These are phyloP conservation scores for Penicillium riverlandense DNA, from an alignment of 495 filamentous ascomycete genomes.

Conservation along the genomic window DNA sequence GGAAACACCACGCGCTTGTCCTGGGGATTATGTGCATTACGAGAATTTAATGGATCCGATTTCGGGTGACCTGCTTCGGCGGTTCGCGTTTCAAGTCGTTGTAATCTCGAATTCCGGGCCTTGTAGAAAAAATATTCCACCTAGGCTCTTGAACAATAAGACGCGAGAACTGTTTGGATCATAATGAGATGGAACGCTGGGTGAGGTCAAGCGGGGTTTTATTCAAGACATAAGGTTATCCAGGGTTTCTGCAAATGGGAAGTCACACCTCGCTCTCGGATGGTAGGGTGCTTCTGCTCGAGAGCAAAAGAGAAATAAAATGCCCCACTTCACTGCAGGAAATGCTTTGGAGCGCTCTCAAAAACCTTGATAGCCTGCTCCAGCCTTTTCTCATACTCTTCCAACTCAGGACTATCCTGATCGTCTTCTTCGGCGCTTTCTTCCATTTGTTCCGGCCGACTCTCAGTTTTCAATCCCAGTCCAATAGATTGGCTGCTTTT, in stretches of 20 bases:
- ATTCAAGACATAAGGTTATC: no score
- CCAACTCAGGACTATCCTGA: constrained; percentile 9
- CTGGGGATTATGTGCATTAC: no score
- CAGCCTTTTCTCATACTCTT: constrained; percentile 17
- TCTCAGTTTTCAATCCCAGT: constrained; percentile 2
- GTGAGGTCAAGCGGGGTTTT: no score
- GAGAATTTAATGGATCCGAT: no score
- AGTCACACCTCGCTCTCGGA: not conserved
- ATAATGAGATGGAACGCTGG: no score
- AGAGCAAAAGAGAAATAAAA: not conserved
- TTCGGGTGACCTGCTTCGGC: no score
- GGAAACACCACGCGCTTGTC: no score
- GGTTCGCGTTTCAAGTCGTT: no score
- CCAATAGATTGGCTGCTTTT: constrained; percentile 2
- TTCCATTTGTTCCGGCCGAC: constrained; percentile 1
- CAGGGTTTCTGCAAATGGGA: not conserved
- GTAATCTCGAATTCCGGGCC: no score
- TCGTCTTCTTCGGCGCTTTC: constrained; percentile 1
- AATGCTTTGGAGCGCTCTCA: constrained; percentile 14
- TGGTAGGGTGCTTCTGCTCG: not conserved
- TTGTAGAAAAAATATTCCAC: no score
- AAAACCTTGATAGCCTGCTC: constrained; percentile 17
- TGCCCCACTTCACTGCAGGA: constrained; percentile 1
- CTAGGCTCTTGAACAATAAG: no score
- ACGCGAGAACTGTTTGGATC: no score